Evolutionary conservation across 768 basidiomycete genomes (phyloP), one percentile per base, ranked within the genome.

Genomic region (Gloeostereum incarnatum): DNA sequence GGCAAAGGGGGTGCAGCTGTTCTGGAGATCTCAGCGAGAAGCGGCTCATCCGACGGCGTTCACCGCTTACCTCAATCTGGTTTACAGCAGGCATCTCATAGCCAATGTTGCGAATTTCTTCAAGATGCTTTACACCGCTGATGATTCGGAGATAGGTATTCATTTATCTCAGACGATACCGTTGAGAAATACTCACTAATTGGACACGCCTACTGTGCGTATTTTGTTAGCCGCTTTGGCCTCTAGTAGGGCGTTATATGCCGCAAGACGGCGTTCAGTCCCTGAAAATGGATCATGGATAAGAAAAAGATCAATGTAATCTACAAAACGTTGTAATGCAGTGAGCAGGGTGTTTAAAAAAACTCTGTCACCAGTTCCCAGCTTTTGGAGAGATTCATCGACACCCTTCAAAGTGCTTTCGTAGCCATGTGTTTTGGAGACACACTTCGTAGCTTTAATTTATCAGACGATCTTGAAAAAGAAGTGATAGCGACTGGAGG

Each of bases 1-100:
- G 89, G 57, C 85, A 90, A 42, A 80, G 69, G 0, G 87, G 86
- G 45, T 89, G 86, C 14, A 89, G 62, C 85, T 88, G 48, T n/a
- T 25, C 32, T 33, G 31, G 39, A 24, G 13, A 17, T 11, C 14
- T 34, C 8, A 20, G 21, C 21, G 7, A 17, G 3, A 9, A 20
- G n/a, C 33, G 13, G 17, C 29, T 30, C 17, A 30, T 13, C 5
- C 13, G 29, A 30, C 29, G 13, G 29, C 29, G 3, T 7, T 24
- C 21, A 8, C 14, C 20, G 17, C 61, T 23, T 50, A 76, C 86
- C 71, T 90, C 86, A 41, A 90, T 73, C 54, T 91, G 88, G 50
- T 91, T 89, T 35, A 91, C 78, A 4, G 76, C 58, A 10, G 88
- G 88, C 47, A 69, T 59, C 41, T 75, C 73, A 31, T 73, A 63